Evolutionary conservation across 306 rosid genomes (phyloP).

Genomic region (Casuarina equisetifolia): DNA sequence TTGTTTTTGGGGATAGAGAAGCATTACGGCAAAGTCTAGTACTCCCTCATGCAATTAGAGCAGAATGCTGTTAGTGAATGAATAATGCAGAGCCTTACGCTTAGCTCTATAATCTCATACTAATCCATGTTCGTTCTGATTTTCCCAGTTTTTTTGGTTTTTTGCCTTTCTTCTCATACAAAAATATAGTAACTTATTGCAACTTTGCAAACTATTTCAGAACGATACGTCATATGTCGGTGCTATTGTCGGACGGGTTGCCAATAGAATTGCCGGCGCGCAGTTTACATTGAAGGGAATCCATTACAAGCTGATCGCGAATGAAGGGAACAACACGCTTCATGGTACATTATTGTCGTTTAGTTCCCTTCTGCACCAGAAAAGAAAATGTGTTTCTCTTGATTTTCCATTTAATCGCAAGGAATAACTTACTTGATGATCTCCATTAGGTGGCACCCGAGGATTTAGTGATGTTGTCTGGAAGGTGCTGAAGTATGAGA

Average conservation of each 20-base stretch:
- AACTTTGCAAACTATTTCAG: conserved; percentile 37
- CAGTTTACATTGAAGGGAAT: conserved; percentile 61
- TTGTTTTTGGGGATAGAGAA: not conserved
- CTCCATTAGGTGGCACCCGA: conserved; percentile 59
- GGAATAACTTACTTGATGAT: not conserved
- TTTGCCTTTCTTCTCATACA: not conserved
- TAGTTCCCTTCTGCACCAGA: not conserved
- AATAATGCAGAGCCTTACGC: not conserved
- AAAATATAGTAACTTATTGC: not conserved
- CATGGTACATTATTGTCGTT: conserved; percentile 54
- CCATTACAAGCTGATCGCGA: conserved; percentile 64
- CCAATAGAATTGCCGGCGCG: conserved; percentile 86
- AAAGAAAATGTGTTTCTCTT: not conserved
- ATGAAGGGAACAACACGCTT: conserved; percentile 69
- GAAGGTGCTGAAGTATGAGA: conserved; percentile 56
- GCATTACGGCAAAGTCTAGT: not conserved
- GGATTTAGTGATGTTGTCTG: conserved; percentile 85
- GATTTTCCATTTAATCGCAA: not conserved
- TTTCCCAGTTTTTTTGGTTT: not conserved
- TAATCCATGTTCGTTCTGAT: not conserved
- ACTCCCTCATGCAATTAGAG: not conserved
- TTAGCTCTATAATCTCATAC: not conserved
- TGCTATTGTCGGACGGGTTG: conserved; percentile 77
- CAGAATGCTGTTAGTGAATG: not conserved
- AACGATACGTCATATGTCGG: conserved; percentile 66